A percentile compares a stretch with the other conserved stretches of the same genome.
Evolutionary conservation across 768 basidiomycete genomes (phyloP).

Genomic region (Mycena albidolilacea): DNA sequence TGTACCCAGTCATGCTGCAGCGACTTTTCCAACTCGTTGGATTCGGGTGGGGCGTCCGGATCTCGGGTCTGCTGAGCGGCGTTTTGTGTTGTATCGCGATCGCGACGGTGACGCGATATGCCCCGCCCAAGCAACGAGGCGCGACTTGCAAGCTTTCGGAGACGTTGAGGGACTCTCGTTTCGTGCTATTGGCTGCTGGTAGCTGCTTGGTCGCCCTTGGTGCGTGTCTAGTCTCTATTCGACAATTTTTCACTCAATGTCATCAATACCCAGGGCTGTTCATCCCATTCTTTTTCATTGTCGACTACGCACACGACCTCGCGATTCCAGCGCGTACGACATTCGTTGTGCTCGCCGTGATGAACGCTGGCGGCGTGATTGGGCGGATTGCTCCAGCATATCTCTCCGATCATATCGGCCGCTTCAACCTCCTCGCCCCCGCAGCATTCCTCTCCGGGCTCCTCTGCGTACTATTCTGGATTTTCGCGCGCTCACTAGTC

Average conservation of each 20-base stretch:
- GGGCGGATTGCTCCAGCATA: conserved; percentile 77
- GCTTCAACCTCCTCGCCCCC: conserved; percentile 77
- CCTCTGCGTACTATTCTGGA: conserved; percentile 71
- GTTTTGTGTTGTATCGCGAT: conserved; percentile 62
- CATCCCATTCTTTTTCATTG: conserved; percentile 81
- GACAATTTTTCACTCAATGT: neutral
- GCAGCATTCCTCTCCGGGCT: conserved; percentile 75
- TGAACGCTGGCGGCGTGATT: conserved; percentile 78
- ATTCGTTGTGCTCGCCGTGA: conserved; percentile 72
- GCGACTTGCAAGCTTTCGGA: conserved; percentile 48
- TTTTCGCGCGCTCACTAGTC: conserved; percentile 57
- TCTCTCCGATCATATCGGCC: conserved; percentile 75
- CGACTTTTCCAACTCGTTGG: conserved; percentile 68
- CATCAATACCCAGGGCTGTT: conserved; percentile 67
- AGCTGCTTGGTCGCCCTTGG: conserved; percentile 75
- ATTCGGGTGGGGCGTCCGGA: conserved; percentile 75
- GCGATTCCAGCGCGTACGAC: conserved; percentile 55
- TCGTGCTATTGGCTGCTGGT: conserved; percentile 67
- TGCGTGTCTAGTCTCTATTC: conserved; percentile 47
- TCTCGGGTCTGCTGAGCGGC: conserved; percentile 66
- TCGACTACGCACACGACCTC: conserved; percentile 67
- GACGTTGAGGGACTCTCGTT: conserved; percentile 64
- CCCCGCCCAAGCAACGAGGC: conserved; percentile 47
- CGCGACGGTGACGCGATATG: conserved; percentile 59
- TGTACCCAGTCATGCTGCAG: conserved; percentile 78